phyloP scores from a whole-genome alignment of 2,329 filamentous ascomycete species.

The Stachybotrys echinatus region DNA sequence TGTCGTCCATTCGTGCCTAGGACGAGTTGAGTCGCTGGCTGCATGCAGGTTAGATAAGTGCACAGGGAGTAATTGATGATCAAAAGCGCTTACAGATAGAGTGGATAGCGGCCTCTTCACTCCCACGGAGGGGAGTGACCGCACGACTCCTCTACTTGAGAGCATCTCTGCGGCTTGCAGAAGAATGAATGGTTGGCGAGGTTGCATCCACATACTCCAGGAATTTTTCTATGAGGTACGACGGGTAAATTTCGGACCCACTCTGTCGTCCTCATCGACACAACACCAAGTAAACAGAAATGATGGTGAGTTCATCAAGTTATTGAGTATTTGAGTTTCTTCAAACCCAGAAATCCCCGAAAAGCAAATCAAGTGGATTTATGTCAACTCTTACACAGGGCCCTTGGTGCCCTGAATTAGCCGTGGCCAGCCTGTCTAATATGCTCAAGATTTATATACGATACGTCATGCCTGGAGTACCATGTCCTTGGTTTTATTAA shows the following conservation, averaged over 20 bases:
- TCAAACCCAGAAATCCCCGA: too few species aligned
- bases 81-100: conserved; percentile 19
- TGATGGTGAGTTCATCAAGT: background rate
- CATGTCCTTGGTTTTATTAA: background rate
- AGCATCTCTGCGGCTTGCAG: conserved; percentile 31
- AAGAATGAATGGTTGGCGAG: conserved; percentile 6
- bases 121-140: conserved; percentile 28
- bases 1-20: conserved; percentile 26
- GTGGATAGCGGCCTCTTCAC: conserved; percentile 21
- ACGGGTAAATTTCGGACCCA: conserved; percentile 30
- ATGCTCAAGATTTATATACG: background rate
- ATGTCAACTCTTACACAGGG: background rate
- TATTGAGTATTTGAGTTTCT: too few species aligned
- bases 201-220: background rate
- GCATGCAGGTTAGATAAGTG: background rate
- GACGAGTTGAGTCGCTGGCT: conserved; percentile 2
- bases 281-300: too few species aligned
- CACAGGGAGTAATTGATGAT: background rate
- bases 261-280: background rate
- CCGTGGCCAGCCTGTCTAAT: background rate
- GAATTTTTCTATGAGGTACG: conserved; percentile 7
- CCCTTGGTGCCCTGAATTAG: background rate
- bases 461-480: background rate
- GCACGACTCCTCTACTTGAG: conserved; percentile 38
- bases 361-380: too few species aligned